Evolutionary conservation across 371 early-diverging fungal species (phyloP), one percentile per base, ranked within the genome.

Genomic region (Parasitella parasitica): DNA sequence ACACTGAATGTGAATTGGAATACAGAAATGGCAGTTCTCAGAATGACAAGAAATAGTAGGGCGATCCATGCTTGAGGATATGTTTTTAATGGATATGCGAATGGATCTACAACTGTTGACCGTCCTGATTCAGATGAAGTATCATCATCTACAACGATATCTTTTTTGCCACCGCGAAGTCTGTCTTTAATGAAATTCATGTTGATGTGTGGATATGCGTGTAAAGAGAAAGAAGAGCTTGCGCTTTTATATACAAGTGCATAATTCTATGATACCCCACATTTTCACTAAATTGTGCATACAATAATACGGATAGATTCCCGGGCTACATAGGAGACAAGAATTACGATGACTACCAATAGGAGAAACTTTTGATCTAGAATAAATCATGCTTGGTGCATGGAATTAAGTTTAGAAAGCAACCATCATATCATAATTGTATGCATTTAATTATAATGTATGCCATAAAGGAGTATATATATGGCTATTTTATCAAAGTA

Each of bases 41-140:
- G 57, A 30, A 71, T n/a, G 6, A 73, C 74, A 1, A 77, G 61
- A 11, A 73, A 54, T 11, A 73, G 63, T 0, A 77, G 58, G 9
- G 67, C 69, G 18, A 73, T 18, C 77, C 77, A 77, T 20, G 77
- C 77, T 49, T 70, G 71, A 27, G 71, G 73, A 26, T 77, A 77
- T 18, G 77, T 77, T 20, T 51, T 66, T 67, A 54, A 67, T 56
- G 37, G 70, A 30, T 38, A 51, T 12, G 11, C 30, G 2, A 35
- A 58, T 37, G 38, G 59, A 39, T 59, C 52, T 22, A 59, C 59
- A 20, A 59, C 59, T 26, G 59, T 59, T 4, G 59, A 38, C 28
- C 52, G 59, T 3, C 38, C 39, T 38, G 59, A 59, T 28, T 59
- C 59, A 11, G 59, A 59, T 4, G 46, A n/a, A n/a, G 15, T n/a